A percentile compares a stretch with the other conserved stretches of the same genome.
Evolutionary conservation across 495 filamentous ascomycete genomes (phyloP).

Genomic region (Podospora didyma): DNA sequence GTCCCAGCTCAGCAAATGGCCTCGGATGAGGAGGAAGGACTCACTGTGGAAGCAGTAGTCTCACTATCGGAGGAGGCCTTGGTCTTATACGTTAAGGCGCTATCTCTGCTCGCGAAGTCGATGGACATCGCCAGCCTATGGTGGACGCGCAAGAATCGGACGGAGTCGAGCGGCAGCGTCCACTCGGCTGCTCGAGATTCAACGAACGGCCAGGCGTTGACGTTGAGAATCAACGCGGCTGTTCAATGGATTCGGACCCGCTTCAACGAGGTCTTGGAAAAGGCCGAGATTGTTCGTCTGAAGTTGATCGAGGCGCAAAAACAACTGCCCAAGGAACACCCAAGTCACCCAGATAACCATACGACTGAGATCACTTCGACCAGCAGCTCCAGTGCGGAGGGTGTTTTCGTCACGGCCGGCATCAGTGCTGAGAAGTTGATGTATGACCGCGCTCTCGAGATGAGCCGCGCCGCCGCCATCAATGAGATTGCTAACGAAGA

Average conservation of each 20-base stretch:
- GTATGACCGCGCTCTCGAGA: conserved; percentile 95
- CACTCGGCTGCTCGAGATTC: conserved; percentile 41
- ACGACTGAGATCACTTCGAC: conserved; percentile 40
- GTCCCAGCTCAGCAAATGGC: conserved; percentile 42
- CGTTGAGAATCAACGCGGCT: conserved; percentile 78
- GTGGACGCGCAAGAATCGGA: conserved; percentile 76
- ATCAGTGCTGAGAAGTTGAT: conserved; percentile 94
- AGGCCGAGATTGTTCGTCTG: conserved; percentile 83
- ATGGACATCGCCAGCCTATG: conserved; percentile 94
- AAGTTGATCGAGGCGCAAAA: conserved; percentile 86
- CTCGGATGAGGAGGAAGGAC: conserved; percentile 56
- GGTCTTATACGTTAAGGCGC: conserved; percentile 91
- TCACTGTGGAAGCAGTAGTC: conserved; percentile 83
- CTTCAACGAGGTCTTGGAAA: conserved; percentile 95
- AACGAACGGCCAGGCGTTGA: conserved; percentile 49
- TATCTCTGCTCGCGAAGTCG: conserved; percentile 83
- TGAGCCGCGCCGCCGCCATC: conserved; percentile 91
- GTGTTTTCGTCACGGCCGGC: conserved; percentile 57
- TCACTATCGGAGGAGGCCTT: conserved; percentile 89
- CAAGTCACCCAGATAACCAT: conserved; percentile 78
- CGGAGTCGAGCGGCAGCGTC: conserved; percentile 51
- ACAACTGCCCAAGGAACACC: conserved; percentile 77
- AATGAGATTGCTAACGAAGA: conserved; percentile 93
- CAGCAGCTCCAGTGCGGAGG: conserved; percentile 54
- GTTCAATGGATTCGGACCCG: conserved; percentile 92